Evolutionary conservation across 345 rosid species (phyloP).

Genomic region (Erucastrum elatum): DNA sequence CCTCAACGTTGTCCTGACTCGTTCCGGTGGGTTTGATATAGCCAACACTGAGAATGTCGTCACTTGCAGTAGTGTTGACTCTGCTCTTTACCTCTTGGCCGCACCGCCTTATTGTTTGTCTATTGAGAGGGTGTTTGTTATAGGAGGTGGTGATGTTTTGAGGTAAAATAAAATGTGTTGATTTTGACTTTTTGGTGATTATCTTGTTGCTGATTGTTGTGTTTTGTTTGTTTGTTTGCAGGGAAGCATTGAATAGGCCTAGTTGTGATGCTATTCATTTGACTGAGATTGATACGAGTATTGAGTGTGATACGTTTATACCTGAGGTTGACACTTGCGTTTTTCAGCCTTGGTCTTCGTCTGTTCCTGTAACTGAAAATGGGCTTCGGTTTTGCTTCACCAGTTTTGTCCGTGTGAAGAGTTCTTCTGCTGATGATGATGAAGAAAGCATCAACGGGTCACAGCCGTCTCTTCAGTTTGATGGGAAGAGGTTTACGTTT

Average conservation of each 20-base stretch:
- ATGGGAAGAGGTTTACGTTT: constrained; percentile 52
- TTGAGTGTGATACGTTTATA: constrained; percentile 90
- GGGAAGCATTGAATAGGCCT: constrained; percentile 76
- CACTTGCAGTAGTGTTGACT: background rate
- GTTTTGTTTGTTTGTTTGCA: constrained; percentile 28
- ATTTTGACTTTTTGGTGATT: background rate
- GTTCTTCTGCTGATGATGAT: constrained; percentile 40
- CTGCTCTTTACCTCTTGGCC: background rate
- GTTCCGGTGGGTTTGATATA: background rate
- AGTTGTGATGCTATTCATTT: constrained; percentile 86
- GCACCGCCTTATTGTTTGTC: background rate
- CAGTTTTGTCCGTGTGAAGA: constrained; percentile 75
- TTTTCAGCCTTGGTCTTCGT: constrained; percentile 88
- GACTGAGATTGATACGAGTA: constrained; percentile 70
- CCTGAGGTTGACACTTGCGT: constrained; percentile 64
- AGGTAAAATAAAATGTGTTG: background rate
- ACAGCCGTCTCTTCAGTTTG: constrained; percentile 46
- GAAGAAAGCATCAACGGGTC: constrained; percentile 34
- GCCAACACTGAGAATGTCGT: background rate
- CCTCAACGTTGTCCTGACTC: background rate
- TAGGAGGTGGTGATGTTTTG: background rate
- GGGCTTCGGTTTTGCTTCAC: constrained; percentile 58
- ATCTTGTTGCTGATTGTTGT: background rate
- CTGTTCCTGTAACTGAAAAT: constrained; percentile 71
- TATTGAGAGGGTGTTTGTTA: background rate